Conservation (phyloP, 768 basidiomycete genomes). For the Dendrothele bispora region DNA sequence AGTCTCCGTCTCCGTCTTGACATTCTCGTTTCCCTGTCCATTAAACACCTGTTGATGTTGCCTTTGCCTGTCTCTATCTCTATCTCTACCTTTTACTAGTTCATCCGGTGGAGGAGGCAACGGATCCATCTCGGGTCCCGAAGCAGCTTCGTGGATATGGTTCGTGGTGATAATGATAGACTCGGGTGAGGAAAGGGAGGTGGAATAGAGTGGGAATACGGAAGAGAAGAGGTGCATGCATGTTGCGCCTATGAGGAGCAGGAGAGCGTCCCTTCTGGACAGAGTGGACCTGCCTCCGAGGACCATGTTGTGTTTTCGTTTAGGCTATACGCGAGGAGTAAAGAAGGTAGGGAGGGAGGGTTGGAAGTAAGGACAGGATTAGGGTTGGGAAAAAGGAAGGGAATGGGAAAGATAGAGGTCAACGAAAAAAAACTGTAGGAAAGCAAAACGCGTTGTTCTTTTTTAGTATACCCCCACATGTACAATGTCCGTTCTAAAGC, state of each 20-base stretch:
- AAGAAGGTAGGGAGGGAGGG: too few relatives aligned
- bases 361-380: too few relatives aligned
- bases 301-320: too few relatives aligned
- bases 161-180: constrained; percentile 34
- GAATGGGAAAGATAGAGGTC: too few relatives aligned
- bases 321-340: too few relatives aligned
- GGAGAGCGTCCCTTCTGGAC: constrained; percentile 56
- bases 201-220: constrained; percentile 37
- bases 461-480: too few relatives aligned
- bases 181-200: constrained; percentile 23
- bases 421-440: too few relatives aligned
- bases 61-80: not conserved
- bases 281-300: too few relatives aligned
- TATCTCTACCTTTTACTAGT: not conserved
- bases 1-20: constrained; percentile 29
- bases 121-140: not conserved
- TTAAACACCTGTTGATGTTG: not conserved
- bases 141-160: constrained; percentile 7
- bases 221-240: constrained; percentile 53
- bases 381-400: too few relatives aligned
- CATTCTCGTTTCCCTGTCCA: not conserved
- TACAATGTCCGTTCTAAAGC: too few relatives aligned
- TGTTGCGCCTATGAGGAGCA: constrained; percentile 57
- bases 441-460: too few relatives aligned
- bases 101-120: not conserved